Conservation (phyloP, 371 early-diverging fungal genomes). For the Zopfochytrium polystomum region DNA sequence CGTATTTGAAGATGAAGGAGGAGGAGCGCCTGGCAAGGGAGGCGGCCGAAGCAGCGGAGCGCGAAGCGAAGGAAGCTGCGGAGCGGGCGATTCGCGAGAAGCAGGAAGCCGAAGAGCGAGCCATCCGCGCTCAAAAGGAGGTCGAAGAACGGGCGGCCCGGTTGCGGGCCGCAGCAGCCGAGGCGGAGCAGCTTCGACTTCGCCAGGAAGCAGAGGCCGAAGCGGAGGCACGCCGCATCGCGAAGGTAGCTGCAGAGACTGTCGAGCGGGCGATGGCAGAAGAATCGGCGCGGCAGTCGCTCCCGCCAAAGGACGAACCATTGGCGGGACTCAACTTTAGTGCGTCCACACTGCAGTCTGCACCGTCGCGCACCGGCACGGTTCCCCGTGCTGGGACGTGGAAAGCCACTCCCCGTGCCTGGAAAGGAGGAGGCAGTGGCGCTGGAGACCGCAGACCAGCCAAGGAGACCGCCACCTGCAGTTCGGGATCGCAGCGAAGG, state of each 20-base stretch:
- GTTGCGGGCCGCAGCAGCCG: too few relatives aligned
- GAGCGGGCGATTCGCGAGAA: not conserved
- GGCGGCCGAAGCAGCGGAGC: slow-evolving; percentile 14
- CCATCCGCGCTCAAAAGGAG: too few relatives aligned
- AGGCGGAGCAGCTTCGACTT: too few relatives aligned
- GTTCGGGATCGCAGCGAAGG: slow-evolving; percentile 9
- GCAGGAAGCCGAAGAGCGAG: not conserved
- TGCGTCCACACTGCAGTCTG: too few relatives aligned
- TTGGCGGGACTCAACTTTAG: not conserved
- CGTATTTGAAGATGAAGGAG: not conserved
- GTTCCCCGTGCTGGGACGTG: not conserved
- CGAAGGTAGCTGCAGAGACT: slow-evolving; percentile 4
- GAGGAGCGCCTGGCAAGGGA: slow-evolving; percentile 3
- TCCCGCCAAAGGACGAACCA: not conserved
- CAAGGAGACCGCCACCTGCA: slow-evolving; percentile 5
- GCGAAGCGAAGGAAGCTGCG: slow-evolving; percentile 21
- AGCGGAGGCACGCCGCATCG: slow-evolving; percentile 7
- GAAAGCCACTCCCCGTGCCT: not conserved
- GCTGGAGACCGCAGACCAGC: too few relatives aligned
- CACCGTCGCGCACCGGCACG: too few relatives aligned
- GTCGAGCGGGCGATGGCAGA: slow-evolving; percentile 1
- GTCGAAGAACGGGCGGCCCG: not conserved
- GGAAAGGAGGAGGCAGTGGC: too few relatives aligned
- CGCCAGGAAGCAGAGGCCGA: not conserved
- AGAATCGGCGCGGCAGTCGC: not conserved